Base-by-base conservation (phyloP, 768 basidiomycete species). In the Suillus spraguei region DNA sequence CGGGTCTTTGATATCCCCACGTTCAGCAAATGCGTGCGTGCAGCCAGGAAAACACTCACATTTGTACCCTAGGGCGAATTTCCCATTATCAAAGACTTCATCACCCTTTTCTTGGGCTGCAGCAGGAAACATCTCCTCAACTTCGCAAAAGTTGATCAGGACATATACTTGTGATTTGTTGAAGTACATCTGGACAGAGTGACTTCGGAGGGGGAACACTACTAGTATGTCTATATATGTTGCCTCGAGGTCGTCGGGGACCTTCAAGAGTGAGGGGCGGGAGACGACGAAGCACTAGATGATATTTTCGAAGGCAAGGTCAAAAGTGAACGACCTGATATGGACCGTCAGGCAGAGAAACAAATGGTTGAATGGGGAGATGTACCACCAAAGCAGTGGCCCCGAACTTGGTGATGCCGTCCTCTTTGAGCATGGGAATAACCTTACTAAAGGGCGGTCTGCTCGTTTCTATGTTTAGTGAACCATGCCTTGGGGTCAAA, bases 321-420 rank as follows among this genome's bases (percentile, higher is more conserved):
- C 76, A 70, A 81, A 78, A 38, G 72, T 69, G 50, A 83, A n/a
- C 80, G 79, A 4, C 74, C 75, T 77, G 66, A 50, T 14, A 28
- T 50, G 8, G 28, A 28, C 8, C 24, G 24, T 28, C 9, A 49
- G 6, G 22, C 6, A 49, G 22, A 24, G 22, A 49, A 49, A 24
- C 2, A 49, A 14, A 7, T 49, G 2, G 13, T 24, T 10, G 32
- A 22, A 39, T 7, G 11, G 16, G 42, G 38, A 54, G 17, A 68
- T 79, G 63, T 64, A 82, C 85, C 89, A 64, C 89, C 88, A 60
- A 83, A 87, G 78, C 89, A 5, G 83, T 82, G 0, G 86, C 85
- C 0, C 77, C 89, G 63, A 92, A 82, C 9, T 71, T 71, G 2
- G 78, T 85, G 28, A 92, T 77, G 2, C 90, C 91, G 64, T 83